Conservation (phyloP, 768 basidiomycete genomes). For the Candolleomyces aberdarensis region DNA sequence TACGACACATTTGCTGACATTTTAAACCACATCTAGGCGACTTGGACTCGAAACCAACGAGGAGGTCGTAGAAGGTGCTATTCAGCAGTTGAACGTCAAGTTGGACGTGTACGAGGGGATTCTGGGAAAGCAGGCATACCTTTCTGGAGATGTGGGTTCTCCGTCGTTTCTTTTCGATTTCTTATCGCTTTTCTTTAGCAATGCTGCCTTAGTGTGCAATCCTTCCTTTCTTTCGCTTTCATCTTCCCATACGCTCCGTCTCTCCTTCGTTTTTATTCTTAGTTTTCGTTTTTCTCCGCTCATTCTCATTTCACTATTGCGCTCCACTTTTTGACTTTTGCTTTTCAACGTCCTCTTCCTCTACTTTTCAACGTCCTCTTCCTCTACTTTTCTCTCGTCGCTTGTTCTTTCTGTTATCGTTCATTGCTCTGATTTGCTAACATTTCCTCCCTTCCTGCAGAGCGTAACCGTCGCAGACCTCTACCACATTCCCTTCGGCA, state of each 20-base stretch:
- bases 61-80: constrained; percentile 8
- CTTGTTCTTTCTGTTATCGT: too few species aligned
- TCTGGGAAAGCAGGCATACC: constrained; percentile 51
- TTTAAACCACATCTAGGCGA: not conserved
- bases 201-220: too few species aligned
- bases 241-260: not conserved
- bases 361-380: too few species aligned
- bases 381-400: too few species aligned
- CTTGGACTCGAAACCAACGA: constrained; percentile 14
- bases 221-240: too few species aligned
- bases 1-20: not conserved
- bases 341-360: too few species aligned
- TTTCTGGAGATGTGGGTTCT: constrained; percentile 49
- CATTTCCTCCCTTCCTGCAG: not conserved
- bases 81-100: constrained; percentile 17
- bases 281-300: too few species aligned
- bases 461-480: constrained; percentile 10
- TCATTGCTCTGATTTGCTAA: too few species aligned
- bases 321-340: too few species aligned
- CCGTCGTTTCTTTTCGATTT: not conserved
- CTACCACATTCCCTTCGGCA: constrained; percentile 1
- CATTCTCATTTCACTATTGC: too few species aligned
- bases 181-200: too few species aligned
- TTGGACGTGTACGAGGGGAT: constrained; percentile 56
- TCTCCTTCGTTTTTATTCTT: not conserved